Conservation (phyloP, 495 filamentous ascomycete genomes). For the Trichoderma gamsii region DNA sequence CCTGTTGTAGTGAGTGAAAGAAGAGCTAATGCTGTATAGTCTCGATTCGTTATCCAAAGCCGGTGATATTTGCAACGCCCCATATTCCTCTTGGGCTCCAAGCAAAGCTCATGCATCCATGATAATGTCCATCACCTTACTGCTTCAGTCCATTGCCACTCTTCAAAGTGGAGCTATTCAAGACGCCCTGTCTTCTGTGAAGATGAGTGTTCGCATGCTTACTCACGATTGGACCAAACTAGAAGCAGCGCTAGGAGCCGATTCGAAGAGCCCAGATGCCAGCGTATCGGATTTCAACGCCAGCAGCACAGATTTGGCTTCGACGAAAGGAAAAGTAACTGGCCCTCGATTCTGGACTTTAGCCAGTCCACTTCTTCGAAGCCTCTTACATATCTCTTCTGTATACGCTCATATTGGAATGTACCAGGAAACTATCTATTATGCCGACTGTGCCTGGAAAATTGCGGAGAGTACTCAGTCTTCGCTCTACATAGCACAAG, state of each 20-base stretch:
- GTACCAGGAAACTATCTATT: slow-evolving; percentile 85
- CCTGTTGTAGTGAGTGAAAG: not conserved
- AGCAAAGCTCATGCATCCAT: slow-evolving; percentile 31
- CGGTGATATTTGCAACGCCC: slow-evolving; percentile 25
- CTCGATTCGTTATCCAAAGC: slow-evolving; percentile 27
- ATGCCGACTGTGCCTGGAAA: slow-evolving; percentile 75
- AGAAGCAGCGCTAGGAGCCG: slow-evolving; percentile 39
- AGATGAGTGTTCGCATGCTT: slow-evolving; percentile 58
- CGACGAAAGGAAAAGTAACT: slow-evolving; percentile 19
- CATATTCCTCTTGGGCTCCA: slow-evolving; percentile 20
- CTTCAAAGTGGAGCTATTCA: slow-evolving; percentile 57
- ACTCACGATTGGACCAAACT: slow-evolving; percentile 66
- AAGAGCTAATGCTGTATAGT: not conserved
- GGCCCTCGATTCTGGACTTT: slow-evolving; percentile 78
- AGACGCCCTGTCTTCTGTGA: slow-evolving; percentile 60
- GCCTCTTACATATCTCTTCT: slow-evolving; percentile 62
- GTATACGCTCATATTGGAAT: slow-evolving; percentile 78
- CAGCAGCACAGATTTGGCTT: slow-evolving; percentile 25
- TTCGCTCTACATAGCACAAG: slow-evolving; percentile 48
- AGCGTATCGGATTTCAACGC: slow-evolving; percentile 29
- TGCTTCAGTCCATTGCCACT: slow-evolving; percentile 44
- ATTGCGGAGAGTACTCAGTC: slow-evolving; percentile 65
- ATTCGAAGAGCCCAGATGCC: slow-evolving; percentile 28
- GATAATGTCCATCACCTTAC: slow-evolving; percentile 46
- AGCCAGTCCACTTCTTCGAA: slow-evolving; percentile 62